Evolutionary conservation across 495 filamentous ascomycete genomes (phyloP).

Genomic region (Penicillium nucicola): DNA sequence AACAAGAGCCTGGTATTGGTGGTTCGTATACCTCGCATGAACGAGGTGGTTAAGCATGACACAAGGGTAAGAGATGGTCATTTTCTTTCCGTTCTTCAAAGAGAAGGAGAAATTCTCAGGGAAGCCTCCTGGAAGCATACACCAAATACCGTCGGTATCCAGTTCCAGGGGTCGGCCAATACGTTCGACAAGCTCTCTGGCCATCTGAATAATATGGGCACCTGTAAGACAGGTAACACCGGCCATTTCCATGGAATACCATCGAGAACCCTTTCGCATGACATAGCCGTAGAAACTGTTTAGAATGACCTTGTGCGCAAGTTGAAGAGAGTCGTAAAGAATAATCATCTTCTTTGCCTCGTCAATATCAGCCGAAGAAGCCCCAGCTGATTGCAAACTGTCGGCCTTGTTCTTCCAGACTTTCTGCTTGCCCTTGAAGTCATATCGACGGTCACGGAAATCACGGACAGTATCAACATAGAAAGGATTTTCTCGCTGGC

Average conservation of each 20-base stretch:
- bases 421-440: conserved; percentile 98
- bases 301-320: conserved; percentile 98
- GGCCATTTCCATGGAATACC: conserved; percentile 99
- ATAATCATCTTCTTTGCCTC: conserved; percentile 98
- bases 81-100: conserved; percentile 90
- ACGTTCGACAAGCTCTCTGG: conserved; percentile 87
- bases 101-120: conserved; percentile 96
- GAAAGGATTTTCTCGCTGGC: conserved; percentile 97
- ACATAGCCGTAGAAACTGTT: conserved; percentile 99
- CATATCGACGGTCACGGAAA: conserved; percentile 94
- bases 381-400: conserved; percentile 75
- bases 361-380: conserved; percentile 73
- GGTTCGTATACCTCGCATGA: conserved; percentile 91
- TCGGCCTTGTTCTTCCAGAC: conserved; percentile 98
- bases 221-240: conserved; percentile 97
- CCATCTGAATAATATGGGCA: conserved; percentile 96
- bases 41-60: conserved; percentile 99
- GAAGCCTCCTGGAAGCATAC: conserved; percentile 95
- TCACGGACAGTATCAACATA: conserved; percentile 95
- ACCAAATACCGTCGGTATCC: conserved; percentile 99
- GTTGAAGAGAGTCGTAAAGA: conserved; percentile 90
- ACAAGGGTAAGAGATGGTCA: conserved; percentile 94
- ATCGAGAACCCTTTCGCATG: conserved; percentile 97
- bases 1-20: conserved; percentile 88
- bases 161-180: conserved; percentile 92